Conservation (phyloP, 768 basidiomycete species). For the Cubamyces sp. region DNA sequence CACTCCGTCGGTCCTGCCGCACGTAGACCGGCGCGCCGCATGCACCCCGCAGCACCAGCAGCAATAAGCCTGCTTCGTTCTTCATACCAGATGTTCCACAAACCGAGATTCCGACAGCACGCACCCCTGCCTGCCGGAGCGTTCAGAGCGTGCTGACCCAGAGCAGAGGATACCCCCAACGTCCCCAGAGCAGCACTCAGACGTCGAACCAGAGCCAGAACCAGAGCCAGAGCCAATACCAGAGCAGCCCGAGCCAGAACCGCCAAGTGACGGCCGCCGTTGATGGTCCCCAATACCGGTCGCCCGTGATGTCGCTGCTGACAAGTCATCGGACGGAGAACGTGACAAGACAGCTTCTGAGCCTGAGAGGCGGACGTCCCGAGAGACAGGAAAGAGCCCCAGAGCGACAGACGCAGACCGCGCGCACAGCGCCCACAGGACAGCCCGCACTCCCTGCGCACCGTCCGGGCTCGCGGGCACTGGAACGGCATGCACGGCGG, state of each 20-base stretch:
- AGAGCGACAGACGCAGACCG: neutral
- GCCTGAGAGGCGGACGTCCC: neutral
- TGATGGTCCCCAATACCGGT: constrained; percentile 12
- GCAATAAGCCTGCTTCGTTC: neutral
- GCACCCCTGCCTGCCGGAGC: neutral
- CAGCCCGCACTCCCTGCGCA: neutral
- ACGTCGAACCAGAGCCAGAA: too few species aligned
- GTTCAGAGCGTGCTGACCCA: constrained; percentile 2
- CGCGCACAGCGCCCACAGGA: constrained; percentile 7
- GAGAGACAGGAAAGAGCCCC: constrained; percentile 10
- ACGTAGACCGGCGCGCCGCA: neutral
- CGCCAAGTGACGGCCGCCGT: neutral
- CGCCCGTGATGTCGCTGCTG: constrained; percentile 2
- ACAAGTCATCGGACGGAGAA: constrained; percentile 9
- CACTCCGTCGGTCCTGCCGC: constrained; percentile 15
- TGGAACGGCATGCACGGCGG: neutral
- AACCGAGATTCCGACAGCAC: constrained; percentile 21
- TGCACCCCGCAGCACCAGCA: neutral
- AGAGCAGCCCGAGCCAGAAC: neutral
- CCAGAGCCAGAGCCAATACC: too few species aligned
- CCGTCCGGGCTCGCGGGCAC: neutral
- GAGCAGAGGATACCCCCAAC: neutral
- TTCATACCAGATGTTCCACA: constrained; percentile 19
- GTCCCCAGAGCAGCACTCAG: too few species aligned
- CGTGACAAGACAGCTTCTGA: neutral